These are phyloP conservation scores for Podospora didyma DNA, from an alignment of 495 filamentous ascomycete species.

Conservation along the genomic window DNA sequence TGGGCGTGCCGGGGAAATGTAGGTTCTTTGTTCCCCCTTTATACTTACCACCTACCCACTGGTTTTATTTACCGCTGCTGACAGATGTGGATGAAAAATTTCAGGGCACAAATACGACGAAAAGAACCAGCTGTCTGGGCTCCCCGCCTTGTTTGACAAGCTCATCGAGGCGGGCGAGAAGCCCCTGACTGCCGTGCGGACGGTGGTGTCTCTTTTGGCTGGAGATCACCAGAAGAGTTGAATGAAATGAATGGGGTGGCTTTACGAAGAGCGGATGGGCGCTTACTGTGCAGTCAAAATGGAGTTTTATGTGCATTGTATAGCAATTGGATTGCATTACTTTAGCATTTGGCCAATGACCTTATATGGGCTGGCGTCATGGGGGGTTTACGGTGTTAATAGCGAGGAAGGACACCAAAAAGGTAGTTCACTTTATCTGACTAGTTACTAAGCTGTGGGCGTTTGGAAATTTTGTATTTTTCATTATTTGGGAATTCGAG, in stretches of 20 bases:
- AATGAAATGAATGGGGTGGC: neutral
- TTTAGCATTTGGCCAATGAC: no score
- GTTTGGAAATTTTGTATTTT: no score
- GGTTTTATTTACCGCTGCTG: conserved; percentile 17
- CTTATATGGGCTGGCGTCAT: no score
- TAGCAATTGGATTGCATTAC: no score
- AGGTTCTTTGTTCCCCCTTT: conserved; percentile 22
- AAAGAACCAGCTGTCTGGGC: conserved; percentile 40
- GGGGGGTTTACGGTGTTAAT: no score
- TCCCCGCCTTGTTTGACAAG: conserved; percentile 50
- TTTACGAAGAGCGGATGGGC: neutral
- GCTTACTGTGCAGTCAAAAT: no score
- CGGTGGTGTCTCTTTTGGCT: conserved; percentile 47
- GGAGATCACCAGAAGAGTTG: conserved; percentile 26
- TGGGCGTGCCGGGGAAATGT: conserved; percentile 50
- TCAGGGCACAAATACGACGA: conserved; percentile 51
- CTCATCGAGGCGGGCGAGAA: conserved; percentile 46
- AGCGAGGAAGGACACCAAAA: no score
- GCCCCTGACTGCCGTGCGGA: conserved; percentile 48
- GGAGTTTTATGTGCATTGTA: no score
- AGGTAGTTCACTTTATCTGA: no score
- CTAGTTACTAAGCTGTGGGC: no score
- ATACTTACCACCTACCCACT: neutral
- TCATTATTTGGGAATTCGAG: no score
- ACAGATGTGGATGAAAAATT: neutral